Evolutionary conservation across 441 rosid species (phyloP).

Genomic region (Eruca vesicaria): DNA sequence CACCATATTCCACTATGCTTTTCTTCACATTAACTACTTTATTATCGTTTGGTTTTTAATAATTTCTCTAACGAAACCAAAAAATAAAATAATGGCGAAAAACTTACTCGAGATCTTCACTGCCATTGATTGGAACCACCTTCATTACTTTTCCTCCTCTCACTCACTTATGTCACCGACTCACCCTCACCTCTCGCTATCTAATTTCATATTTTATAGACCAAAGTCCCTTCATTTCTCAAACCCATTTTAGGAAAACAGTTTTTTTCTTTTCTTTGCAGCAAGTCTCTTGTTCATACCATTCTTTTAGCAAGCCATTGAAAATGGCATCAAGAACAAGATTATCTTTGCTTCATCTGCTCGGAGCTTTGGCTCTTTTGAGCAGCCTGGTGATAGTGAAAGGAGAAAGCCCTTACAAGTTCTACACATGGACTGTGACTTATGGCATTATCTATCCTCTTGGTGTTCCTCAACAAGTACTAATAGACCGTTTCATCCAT

Average conservation of each 20-base stretch:
- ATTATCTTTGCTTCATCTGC: constrained; percentile 30
- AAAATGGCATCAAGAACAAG: constrained; percentile 38
- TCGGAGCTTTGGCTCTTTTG: constrained; percentile 50
- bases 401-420: constrained; percentile 69
- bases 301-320: constrained; percentile 29
- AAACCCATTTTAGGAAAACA: constrained; percentile 6
- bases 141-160: constrained; percentile 13
- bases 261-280: background rate
- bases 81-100: background rate
- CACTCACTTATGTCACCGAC: constrained; percentile 19
- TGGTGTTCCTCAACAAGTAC: constrained; percentile 75
- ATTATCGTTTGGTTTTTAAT: background rate
- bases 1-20: constrained; percentile 18
- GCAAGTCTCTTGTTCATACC: background rate
- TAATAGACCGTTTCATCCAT: background rate
- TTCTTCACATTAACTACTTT: constrained; percentile 1
- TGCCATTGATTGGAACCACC: constrained; percentile 34
- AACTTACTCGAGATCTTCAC: constrained; percentile 27
- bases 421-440: constrained; percentile 74
- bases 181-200: constrained; percentile 20
- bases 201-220: constrained; percentile 4
- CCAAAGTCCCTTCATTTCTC: constrained; percentile 4
- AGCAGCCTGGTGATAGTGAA: constrained; percentile 45
- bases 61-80: constrained; percentile 8
- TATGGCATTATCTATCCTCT: constrained; percentile 67